These are phyloP conservation scores for Erodium moschatum DNA, from an alignment of 441 rosid species.

Conservation along the genomic window DNA sequence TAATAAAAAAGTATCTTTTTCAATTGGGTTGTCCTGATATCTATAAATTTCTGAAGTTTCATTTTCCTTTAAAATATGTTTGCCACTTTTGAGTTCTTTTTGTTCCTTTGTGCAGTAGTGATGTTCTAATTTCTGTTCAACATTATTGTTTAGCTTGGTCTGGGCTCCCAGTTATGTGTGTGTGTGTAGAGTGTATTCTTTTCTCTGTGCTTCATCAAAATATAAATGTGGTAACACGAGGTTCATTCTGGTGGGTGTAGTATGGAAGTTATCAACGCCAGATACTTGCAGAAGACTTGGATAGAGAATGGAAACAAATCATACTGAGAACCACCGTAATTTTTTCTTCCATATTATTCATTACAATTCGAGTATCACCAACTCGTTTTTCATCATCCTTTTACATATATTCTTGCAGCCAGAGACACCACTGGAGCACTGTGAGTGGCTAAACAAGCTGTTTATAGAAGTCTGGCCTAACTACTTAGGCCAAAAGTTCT, in stretches of 20 bases:
- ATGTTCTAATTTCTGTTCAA: no score
- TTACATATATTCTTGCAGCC: conserved; percentile 39
- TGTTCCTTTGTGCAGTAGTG: no score
- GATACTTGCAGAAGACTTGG: conserved; percentile 68
- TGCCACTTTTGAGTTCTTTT: no score
- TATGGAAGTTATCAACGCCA: conserved; percentile 60
- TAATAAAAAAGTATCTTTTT: neutral
- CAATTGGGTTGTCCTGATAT: neutral
- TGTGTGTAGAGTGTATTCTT: no score
- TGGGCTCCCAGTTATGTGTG: neutral
- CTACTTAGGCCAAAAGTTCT: conserved; percentile 59
- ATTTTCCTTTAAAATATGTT: neutral
- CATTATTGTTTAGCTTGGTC: neutral
- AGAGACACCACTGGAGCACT: conserved; percentile 77
- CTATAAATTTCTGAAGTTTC: neutral
- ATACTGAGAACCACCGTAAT: conserved; percentile 51
- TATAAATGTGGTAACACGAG: conserved; percentile 2
- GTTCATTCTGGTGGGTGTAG: conserved; percentile 28
- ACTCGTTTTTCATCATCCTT: conserved; percentile 7
- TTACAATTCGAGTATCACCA: neutral
- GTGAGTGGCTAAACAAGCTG: conserved; percentile 90
- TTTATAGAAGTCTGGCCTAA: conserved; percentile 71
- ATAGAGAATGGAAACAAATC: conserved; percentile 69
- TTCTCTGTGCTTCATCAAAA: neutral
- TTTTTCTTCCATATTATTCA: conserved; percentile 10